These are phyloP conservation scores for Orbilia brochopaga DNA, from an alignment of 2,329 filamentous ascomycete genomes.

Conservation along the genomic window DNA sequence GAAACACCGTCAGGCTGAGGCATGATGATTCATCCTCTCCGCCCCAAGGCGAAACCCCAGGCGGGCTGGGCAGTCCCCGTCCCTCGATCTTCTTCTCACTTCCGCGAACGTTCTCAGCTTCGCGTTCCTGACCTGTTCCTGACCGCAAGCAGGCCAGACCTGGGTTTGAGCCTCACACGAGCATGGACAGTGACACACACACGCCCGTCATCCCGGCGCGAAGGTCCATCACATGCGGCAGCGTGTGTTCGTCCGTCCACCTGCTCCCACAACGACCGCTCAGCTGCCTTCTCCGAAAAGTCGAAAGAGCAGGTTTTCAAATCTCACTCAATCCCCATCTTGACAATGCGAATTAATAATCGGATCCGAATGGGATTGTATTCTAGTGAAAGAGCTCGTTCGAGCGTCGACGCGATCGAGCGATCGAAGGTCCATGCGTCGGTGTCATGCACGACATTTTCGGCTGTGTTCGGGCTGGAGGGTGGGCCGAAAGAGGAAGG, in stretches of 20 bases:
- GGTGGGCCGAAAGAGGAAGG: conserved; percentile 6
- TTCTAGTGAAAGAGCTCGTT: not conserved
- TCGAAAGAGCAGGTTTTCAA: not conserved
- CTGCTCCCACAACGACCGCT: not conserved
- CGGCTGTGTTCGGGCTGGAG: not conserved
- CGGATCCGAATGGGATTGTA: too few relatives aligned
- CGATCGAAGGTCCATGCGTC: conserved; percentile 28
- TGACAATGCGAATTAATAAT: not conserved
- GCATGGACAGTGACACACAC: not conserved
- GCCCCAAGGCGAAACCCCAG: conserved; percentile 37
- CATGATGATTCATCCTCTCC: conserved; percentile 39
- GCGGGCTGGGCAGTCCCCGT: conserved; percentile 2
- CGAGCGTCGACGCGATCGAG: not conserved
- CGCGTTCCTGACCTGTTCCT: conserved; percentile 25
- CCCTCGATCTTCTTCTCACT: not conserved
- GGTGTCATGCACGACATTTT: conserved; percentile 41
- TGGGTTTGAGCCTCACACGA: conserved; percentile 10
- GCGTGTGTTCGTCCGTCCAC: not conserved
- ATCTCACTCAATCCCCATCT: not conserved
- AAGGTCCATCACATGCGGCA: not conserved
- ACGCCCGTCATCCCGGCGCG: not conserved
- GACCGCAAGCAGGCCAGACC: not conserved
- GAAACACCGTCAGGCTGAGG: conserved; percentile 19
- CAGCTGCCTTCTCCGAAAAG: not conserved
- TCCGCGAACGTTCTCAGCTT: not conserved